Percentiles rank a stretch among this genome's conserved stretches.
These are phyloP conservation scores for Fusarium albidum DNA, from an alignment of 2,329 filamentous ascomycete genomes.

Conservation along the genomic window DNA sequence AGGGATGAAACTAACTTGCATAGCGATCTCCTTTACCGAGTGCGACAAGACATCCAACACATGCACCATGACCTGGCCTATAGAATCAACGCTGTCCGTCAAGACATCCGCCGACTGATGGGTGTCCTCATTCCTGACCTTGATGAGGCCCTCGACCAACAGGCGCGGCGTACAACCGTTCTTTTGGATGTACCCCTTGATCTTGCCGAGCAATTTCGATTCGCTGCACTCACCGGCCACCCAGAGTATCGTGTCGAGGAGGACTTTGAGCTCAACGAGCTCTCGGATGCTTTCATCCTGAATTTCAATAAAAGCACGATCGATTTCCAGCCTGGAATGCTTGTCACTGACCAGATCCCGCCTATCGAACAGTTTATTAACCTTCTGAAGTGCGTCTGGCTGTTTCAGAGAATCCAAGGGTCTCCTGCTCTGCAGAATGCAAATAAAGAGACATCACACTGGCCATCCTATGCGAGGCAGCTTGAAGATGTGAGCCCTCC, in stretches of 20 bases:
- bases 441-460: conserved; percentile 40
- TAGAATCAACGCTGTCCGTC: conserved; percentile 34
- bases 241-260: conserved; percentile 31
- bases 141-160: conserved; percentile 35
- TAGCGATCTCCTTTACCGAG: conserved; percentile 45
- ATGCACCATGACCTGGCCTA: conserved; percentile 38
- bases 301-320: conserved; percentile 40
- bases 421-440: conserved; percentile 23
- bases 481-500: conserved; percentile 42
- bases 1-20: conserved; percentile 1
- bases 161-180: conserved; percentile 22
- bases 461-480: conserved; percentile 46
- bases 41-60: conserved; percentile 39
- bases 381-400: conserved; percentile 46
- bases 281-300: conserved; percentile 45
- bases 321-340: conserved; percentile 37
- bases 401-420: conserved; percentile 34
- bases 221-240: conserved; percentile 32
- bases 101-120: conserved; percentile 37
- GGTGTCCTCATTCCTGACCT: conserved; percentile 39
- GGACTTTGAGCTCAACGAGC: conserved; percentile 37
- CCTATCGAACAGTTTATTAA: conserved; percentile 42
- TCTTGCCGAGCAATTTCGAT: conserved; percentile 37
- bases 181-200: conserved; percentile 32
- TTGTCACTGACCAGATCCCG: conserved; percentile 38